phyloP scores from a whole-genome alignment of 176 grass and related monocot species.

The Oryza meridionalis region DNA sequence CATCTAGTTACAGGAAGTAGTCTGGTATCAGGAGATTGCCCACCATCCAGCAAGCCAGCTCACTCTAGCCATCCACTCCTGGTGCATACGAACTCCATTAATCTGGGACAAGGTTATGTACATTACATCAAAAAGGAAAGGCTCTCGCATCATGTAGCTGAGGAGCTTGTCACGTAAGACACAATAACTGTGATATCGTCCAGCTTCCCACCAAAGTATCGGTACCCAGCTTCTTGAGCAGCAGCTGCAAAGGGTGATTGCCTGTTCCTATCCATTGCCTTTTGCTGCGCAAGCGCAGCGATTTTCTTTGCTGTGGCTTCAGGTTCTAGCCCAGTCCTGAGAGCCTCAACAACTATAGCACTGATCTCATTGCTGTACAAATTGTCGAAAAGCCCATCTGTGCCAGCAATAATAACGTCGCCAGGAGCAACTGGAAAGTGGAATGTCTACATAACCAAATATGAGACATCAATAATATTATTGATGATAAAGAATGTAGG shows the following conservation, averaged over 20 bases:
- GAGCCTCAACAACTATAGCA: constrained; percentile 76
- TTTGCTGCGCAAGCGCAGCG: constrained; percentile 84
- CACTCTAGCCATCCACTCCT: constrained; percentile 10
- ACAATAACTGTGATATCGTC: constrained; percentile 94
- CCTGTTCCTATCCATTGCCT: constrained; percentile 81
- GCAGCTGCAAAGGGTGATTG: constrained; percentile 87
- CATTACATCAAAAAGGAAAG: constrained; percentile 31
- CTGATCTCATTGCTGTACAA: constrained; percentile 86
- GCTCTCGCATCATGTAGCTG: not conserved
- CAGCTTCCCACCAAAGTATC: constrained; percentile 92
- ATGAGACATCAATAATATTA: not conserved
- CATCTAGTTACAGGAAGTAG: constrained; percentile 4
- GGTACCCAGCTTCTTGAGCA: constrained; percentile 92
- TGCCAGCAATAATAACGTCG: constrained; percentile 91
- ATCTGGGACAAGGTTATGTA: constrained; percentile 37
- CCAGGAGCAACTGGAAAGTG: constrained; percentile 66
- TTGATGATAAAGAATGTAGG: not conserved
- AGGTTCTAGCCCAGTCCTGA: constrained; percentile 63
- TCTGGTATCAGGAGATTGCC: not conserved
- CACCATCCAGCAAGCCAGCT: constrained; percentile 18
- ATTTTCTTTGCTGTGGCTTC: constrained; percentile 89
- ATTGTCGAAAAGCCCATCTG: constrained; percentile 95
- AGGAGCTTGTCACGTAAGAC: constrained; percentile 59
- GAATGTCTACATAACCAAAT: constrained; percentile 61
- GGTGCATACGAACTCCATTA: constrained; percentile 18